phyloP scores from a whole-genome alignment of 257 asterid species.

The Fraxinus pennsylvanica region DNA sequence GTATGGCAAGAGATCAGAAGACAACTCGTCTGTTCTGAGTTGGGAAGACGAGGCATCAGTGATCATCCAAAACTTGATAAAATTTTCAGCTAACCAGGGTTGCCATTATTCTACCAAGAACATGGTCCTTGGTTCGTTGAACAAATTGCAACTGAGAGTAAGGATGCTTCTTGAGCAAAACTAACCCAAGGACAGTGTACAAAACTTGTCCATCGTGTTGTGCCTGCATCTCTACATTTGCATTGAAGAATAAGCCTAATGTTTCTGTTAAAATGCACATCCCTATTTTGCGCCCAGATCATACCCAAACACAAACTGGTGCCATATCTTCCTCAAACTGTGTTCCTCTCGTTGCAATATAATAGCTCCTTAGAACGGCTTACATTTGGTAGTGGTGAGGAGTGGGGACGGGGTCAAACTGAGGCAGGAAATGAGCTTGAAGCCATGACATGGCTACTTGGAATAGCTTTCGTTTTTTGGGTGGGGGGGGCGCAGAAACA shows the following conservation, averaged over 20 bases:
- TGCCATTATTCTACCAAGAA: conserved; percentile 19
- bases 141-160: conserved; percentile 56
- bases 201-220: background rate
- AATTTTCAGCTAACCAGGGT: conserved; percentile 30
- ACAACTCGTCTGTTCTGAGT: conserved; percentile 16
- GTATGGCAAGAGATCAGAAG: conserved; percentile 44
- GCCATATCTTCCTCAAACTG: background rate
- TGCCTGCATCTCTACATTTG: background rate
- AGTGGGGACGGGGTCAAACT: no score
- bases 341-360: background rate
- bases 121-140: conserved; percentile 31
- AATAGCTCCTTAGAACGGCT: background rate
- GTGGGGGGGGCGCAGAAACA: background rate
- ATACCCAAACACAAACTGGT: background rate
- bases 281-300: background rate
- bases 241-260: background rate
- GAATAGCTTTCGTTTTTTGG: no score
- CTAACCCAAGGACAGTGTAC: conserved; percentile 14
- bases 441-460: background rate
- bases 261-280: background rate
- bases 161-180: conserved; percentile 53
- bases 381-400: background rate
- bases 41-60: conserved; percentile 48
- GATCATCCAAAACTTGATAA: conserved; percentile 42
- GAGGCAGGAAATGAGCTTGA: background rate